These are phyloP conservation scores for Biscutella laevigata DNA, from an alignment of 441 rosid species.

Conservation along the genomic window DNA sequence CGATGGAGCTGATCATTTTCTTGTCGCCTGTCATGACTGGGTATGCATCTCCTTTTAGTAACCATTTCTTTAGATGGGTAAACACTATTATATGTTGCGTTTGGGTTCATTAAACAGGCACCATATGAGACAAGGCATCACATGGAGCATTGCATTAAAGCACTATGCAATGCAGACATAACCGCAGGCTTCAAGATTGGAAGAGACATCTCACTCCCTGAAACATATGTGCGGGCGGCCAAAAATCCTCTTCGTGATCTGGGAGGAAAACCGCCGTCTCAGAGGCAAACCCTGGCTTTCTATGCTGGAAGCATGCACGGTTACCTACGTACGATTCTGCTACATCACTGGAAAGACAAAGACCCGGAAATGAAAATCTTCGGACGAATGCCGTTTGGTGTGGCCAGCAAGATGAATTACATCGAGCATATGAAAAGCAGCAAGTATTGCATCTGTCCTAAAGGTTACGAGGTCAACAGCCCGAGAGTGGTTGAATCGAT, in stretches of 20 bases:
- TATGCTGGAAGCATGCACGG: conserved; percentile 86
- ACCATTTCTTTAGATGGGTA: background rate
- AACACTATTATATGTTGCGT: background rate
- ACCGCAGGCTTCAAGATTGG: conserved; percentile 81
- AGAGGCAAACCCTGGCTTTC: conserved; percentile 61
- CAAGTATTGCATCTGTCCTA: conserved; percentile 84
- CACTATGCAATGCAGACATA: conserved; percentile 85
- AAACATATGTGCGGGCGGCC: conserved; percentile 79
- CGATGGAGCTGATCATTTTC: conserved; percentile 64
- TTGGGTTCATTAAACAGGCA: conserved; percentile 42
- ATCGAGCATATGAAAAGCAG: conserved; percentile 82
- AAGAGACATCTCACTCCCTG: conserved; percentile 86
- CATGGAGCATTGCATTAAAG: conserved; percentile 90
- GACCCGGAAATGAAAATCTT: conserved; percentile 65
- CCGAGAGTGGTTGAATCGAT: conserved; percentile 78
- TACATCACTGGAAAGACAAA: conserved; percentile 78
- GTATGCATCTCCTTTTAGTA: conserved; percentile 27
- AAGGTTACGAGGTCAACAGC: conserved; percentile 85
- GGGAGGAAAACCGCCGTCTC: conserved; percentile 74
- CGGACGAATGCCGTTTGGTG: conserved; percentile 80
- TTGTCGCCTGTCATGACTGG: conserved; percentile 82
- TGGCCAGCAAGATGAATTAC: conserved; percentile 84
- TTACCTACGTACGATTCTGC: conserved; percentile 57
- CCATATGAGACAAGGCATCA: conserved; percentile 91
- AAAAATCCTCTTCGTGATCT: conserved; percentile 83